These are phyloP conservation scores for Cadophora malorum DNA, from an alignment of 2,329 filamentous ascomycete species.

Conservation along the genomic window DNA sequence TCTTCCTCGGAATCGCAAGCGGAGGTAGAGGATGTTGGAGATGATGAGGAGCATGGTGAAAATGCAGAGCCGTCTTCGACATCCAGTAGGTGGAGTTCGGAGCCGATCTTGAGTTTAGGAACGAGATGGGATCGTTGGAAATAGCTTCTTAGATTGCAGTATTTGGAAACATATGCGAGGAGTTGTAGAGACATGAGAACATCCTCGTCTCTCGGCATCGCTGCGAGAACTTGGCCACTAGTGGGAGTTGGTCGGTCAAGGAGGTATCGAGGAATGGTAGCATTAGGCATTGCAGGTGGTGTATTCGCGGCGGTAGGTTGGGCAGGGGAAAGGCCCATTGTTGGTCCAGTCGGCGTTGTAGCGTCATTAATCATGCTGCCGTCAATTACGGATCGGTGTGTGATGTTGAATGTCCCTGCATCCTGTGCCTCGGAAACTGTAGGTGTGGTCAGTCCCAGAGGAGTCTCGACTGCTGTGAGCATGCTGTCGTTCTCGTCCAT, in stretches of 20 bases:
- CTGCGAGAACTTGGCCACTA: constrained; percentile 77
- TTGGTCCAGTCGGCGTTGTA: constrained; percentile 68
- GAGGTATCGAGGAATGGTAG: constrained; percentile 79
- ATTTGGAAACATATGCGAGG: constrained; percentile 97
- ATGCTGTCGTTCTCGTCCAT: constrained; percentile 81
- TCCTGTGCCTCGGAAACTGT: constrained; percentile 84
- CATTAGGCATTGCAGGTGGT: constrained; percentile 76
- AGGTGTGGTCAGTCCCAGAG: constrained; percentile 76
- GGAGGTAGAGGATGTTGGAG: constrained; percentile 47
- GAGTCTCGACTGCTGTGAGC: constrained; percentile 71
- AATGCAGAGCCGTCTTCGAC: constrained; percentile 60
- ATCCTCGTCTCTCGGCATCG: constrained; percentile 96
- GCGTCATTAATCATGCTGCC: constrained; percentile 80
- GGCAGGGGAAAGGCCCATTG: constrained; percentile 75
- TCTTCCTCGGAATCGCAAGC: constrained; percentile 59
- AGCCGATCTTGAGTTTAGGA: constrained; percentile 86
- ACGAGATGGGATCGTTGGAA: constrained; percentile 96
- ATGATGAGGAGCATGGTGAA: constrained; percentile 41
- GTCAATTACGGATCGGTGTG: constrained; percentile 82
- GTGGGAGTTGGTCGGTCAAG: constrained; percentile 72
- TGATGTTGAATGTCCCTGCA: constrained; percentile 91
- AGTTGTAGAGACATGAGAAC: constrained; percentile 98
- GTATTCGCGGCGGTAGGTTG: constrained; percentile 65
- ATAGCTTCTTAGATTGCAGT: constrained; percentile 93
- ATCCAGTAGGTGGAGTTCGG: constrained; percentile 82